Evolutionary conservation across 257 asterid genomes (phyloP), one percentile per base, ranked within the genome.

Genomic region (Solanum rostratum): DNA sequence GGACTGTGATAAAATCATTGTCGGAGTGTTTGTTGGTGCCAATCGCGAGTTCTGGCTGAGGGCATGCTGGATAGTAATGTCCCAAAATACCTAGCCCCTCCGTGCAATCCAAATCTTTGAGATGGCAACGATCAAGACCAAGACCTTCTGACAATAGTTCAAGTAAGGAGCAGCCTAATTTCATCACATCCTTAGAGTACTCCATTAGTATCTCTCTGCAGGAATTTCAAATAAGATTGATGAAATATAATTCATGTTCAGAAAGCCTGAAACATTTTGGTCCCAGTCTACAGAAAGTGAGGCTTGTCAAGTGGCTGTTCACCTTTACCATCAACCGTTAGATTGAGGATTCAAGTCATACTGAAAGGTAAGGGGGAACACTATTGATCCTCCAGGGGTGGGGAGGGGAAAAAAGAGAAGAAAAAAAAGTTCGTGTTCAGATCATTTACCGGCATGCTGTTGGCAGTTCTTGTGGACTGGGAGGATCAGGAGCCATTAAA

Each of bases 51-150:
- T 91, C 92, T 22, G 97, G 97, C 29, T 93, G 89, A 15, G 98
- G 95, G 70, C 98, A 94, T 15, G 91, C 86, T 30, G 97, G 95
- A 86, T 93, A 93, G 90, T 91, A 91, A 81, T 94, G 95, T 54
- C 88, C 91, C 55, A 88, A 27, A 52, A 92, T 68, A 3, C 87
- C 41, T 18, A 92, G 95, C 20, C 94, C 94, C 2, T 88, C 73
- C 2, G 86, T 85, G 24, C 95, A 92, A 2, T 80, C 94, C 88
- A 93, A 88, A 81, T 91, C 92, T 0, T 22, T 60, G 20, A 94
- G 88, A n/a, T 88, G 90, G 59, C 55, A 88, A 2, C 82, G 10
- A 54, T 91, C 86, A 2, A 93, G 94, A 4, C 94, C 92, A 6
- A 93, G 95, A 80, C 92, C 93, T 85, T 92, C 92, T 0, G 98